Conservation (phyloP, 768 basidiomycete genomes). For the Lepiota venenata region DNA sequence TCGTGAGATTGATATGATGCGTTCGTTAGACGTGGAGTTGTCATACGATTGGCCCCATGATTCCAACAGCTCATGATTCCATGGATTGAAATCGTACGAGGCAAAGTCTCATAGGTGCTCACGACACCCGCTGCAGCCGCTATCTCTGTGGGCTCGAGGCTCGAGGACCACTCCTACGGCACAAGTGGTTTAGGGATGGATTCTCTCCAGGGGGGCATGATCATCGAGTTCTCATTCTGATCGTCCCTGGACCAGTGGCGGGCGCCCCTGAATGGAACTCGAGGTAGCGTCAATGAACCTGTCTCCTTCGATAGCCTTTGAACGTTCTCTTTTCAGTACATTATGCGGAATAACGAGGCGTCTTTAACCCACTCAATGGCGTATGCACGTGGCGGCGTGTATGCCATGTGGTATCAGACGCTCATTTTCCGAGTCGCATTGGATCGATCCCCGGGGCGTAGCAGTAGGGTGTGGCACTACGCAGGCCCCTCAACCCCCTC, state of each 20-base stretch:
- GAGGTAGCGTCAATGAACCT: background rate
- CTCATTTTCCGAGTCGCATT: background rate
- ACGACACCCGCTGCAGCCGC: too few species aligned
- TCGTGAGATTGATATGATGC: conserved; percentile 1
- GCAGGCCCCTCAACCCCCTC: too few species aligned
- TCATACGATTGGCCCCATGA: background rate
- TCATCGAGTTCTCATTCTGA: background rate
- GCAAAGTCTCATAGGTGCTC: too few species aligned
- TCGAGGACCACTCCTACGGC: too few species aligned
- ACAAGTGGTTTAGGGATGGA: too few species aligned
- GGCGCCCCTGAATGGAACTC: background rate
- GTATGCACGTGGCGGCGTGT: too few species aligned
- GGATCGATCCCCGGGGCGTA: background rate
- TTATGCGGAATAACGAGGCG: background rate
- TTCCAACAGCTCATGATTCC: too few species aligned
- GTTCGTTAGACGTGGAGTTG: background rate
- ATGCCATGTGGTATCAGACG: background rate
- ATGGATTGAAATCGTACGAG: too few species aligned
- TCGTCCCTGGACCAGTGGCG: background rate
- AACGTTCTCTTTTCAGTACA: background rate
- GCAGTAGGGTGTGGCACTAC: background rate
- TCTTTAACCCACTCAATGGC: too few species aligned
- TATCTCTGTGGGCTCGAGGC: too few species aligned
- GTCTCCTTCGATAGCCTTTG: too few species aligned
- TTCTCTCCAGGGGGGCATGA: too few species aligned